Conservation (phyloP, 139 green algal species). For the Chlamydomonas incerta region DNA sequence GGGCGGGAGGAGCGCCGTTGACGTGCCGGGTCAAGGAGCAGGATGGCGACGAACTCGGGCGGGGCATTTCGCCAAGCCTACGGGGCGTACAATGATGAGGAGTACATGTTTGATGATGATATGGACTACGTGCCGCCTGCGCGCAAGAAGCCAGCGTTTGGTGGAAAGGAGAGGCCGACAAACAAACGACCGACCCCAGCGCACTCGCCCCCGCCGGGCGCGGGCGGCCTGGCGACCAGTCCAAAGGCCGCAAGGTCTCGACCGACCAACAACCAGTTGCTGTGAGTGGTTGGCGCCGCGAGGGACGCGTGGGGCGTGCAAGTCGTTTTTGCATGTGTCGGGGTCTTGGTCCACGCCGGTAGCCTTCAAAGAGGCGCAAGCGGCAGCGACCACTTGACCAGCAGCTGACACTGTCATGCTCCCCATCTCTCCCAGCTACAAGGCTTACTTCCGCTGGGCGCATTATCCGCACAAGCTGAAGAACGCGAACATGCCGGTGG, state of each 20-base stretch:
- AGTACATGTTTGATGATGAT: slow-evolving; percentile 36
- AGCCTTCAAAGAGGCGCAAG: too few species aligned
- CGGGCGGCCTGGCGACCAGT: slow-evolving; percentile 2
- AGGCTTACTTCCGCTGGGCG: slow-evolving; percentile 90
- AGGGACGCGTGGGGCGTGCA: too few species aligned
- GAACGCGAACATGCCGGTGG: slow-evolving; percentile 63
- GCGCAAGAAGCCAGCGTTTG: slow-evolving; percentile 11
- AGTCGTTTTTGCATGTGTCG: too few species aligned
- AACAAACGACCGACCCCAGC: slow-evolving; percentile 2
- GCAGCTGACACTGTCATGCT: too few species aligned
- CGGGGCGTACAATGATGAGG: slow-evolving; percentile 4
- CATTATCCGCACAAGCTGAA: slow-evolving; percentile 82
- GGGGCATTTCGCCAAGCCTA: slow-evolving; percentile 9
- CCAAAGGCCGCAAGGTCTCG: slow-evolving; percentile 58
- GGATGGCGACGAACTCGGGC: not conserved
- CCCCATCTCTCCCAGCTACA: slow-evolving; percentile 75
- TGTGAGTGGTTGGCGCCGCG: slow-evolving; percentile 68
- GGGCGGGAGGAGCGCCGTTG: not conserved
- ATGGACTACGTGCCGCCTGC: slow-evolving; percentile 30
- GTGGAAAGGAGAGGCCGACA: slow-evolving; percentile 4
- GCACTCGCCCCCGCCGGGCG: slow-evolving; percentile 7
- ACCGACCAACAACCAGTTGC: slow-evolving; percentile 95
- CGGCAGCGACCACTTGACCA: too few species aligned
- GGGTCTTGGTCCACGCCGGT: too few species aligned
- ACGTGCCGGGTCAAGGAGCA: not conserved